Conservation (phyloP, 305 asterid genomes). For the Fraxinus nigra region DNA sequence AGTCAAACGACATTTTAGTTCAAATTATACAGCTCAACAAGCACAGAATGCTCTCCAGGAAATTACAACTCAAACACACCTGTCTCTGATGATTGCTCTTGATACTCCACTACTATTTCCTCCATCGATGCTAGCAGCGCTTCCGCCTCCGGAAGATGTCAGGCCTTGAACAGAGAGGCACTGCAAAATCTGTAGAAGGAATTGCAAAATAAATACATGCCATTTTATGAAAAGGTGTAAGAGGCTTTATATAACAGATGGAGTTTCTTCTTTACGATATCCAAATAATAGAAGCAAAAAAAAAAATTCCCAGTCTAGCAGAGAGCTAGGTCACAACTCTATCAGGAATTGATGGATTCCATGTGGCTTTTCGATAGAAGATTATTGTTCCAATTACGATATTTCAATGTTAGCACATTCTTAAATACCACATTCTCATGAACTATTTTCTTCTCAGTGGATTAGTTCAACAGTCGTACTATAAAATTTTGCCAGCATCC, state of each 20-base stretch:
- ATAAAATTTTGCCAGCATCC: neutral
- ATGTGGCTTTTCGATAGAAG: neutral
- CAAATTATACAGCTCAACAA: slow-evolving; percentile 14
- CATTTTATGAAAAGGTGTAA: neutral
- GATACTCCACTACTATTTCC: slow-evolving; percentile 87
- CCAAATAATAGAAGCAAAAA: neutral
- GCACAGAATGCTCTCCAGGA: neutral
- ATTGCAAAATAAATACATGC: neutral
- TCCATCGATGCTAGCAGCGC: slow-evolving; percentile 66
- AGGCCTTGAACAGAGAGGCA: slow-evolving; percentile 80
- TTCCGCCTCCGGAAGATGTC: slow-evolving; percentile 83
- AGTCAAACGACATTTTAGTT: slow-evolving; percentile 9
- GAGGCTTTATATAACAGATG: neutral
- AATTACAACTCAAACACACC: slow-evolving; percentile 40
- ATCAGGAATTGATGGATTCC: neutral
- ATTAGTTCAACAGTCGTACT: neutral
- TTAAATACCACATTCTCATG: neutral
- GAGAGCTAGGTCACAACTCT: neutral
- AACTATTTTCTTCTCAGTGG: neutral
- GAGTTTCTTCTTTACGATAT: neutral
- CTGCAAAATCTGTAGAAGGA: slow-evolving; percentile 64
- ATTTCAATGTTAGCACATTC: neutral
- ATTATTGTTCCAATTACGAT: neutral
- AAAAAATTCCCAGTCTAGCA: neutral
- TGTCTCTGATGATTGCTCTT: slow-evolving; percentile 79